Base-by-base conservation (phyloP, 306 rosid species). In the Cicer judaicum region DNA sequence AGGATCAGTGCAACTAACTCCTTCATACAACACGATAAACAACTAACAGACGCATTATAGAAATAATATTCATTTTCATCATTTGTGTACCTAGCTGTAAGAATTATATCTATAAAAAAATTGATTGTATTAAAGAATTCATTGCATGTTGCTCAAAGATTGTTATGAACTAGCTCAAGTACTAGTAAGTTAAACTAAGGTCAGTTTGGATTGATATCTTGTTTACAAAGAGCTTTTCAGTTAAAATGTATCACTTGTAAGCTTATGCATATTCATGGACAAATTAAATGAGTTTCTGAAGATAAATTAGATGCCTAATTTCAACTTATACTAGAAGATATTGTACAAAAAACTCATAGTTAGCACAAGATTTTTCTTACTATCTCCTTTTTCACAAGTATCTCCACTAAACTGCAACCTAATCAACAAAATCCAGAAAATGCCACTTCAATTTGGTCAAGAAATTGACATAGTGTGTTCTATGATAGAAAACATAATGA, bases 371-470 rank as follows among this genome's bases (percentile, higher is more conserved):
- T 53, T 53, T 53, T 5, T 7, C 59, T 50, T 11, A 50, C 19
- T 55, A 21, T 56, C 10, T 43, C 5, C 54, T 2, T 6, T 14
- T 57, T 53, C 46, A 18, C 24, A 62, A 11, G 24, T 11, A 50
- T 53, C 42, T 29, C 54, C 24, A 77, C 24, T 14, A 13, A 36
- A 60, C 44, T 49, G 69, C 76, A 34, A 67, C 18, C 10, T 66
- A 67, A 82, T 73, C 73, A 67, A 57, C 54, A 53, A 61, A 10
- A 43, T 69, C 55, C 63, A 72, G 2, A 63, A 68, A 73, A 63
- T 43, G 55, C 65, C 42, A 38, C 75, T 73, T 55, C 43, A 46
- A 12, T 47, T 63, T 7, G 5, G 18, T 19, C 2, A 56, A 42
- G 56, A 44, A 29, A 5, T 18, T 18, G 29, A 16, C 11, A 15